Evolutionary conservation across 768 basidiomycete genomes (phyloP), one percentile per base, ranked within the genome.

Genomic region (Suillus placidus): DNA sequence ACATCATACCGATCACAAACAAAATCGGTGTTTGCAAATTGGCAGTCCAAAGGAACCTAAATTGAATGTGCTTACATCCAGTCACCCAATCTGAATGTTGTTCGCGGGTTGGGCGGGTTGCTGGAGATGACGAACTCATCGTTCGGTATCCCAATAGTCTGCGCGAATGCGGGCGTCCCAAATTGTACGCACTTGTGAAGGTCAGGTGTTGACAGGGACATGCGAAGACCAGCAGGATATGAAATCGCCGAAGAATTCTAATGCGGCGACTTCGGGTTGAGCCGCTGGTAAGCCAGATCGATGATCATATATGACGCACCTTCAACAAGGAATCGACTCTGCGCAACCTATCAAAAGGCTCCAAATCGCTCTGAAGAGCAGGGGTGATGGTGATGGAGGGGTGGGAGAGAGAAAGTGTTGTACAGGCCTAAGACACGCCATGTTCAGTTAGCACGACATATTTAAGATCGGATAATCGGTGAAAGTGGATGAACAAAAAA

Each of bases 91-190:
- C 90, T 81, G 75, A 91, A 91, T 69, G 80, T 85, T 3, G 84
- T 85, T 70, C 84, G 83, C 16, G 88, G 87, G 72, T 90, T 91
- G 14, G 90, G 90, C 6, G 90, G 90, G 68, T 91, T 91, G 70
- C 75, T 85, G 20, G 89, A 91, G 61, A 90, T 80, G 6, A 86
- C 81, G 66, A 87, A 89, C 40, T 84, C 83, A 55, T 77, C 73
- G 4, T 66, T 51, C 13, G 73, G 75, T 20, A 65, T 9, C 0
- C 30, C 14, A 4, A 58, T 38, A 0, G 61, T 2, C 8, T 58
- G 68, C 6, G 57, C 37, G 16, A 67, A 63, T 0, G 42, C 3
- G n/a, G 60, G 34, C 30, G 63, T 68, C n/a, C 67, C 67, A 8
- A 58, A 47, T n/a, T 61, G 67, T 35, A 69, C 49, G 43, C 61